These are phyloP conservation scores for Hypoxylon intermedium DNA, from an alignment of 495 filamentous ascomycete species.

Conservation along the genomic window DNA sequence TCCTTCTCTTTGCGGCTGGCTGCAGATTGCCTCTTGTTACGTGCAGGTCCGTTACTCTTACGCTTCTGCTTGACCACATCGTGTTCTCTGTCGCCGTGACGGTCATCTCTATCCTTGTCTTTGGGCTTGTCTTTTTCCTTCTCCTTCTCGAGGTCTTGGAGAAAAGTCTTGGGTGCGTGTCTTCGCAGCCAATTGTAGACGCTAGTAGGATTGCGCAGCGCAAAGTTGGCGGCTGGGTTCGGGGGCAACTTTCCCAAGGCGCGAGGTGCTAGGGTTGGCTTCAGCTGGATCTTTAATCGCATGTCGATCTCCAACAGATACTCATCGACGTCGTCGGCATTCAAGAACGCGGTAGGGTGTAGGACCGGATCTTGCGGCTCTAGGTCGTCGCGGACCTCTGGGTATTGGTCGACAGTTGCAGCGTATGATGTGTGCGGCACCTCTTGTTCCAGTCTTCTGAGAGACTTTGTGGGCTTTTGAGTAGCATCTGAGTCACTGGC, in stretches of 20 bases:
- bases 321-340: slow-evolving; percentile 79
- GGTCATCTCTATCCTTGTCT: slow-evolving; percentile 36
- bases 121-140: slow-evolving; percentile 64
- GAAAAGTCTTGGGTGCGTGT: slow-evolving; percentile 81
- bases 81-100: slow-evolving; percentile 44
- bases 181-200: slow-evolving; percentile 91
- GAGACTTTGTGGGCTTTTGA: slow-evolving; percentile 46
- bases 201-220: slow-evolving; percentile 78
- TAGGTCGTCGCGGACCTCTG: slow-evolving; percentile 51
- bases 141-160: slow-evolving; percentile 75
- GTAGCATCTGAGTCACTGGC: slow-evolving; percentile 37
- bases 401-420: slow-evolving; percentile 47
- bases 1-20: slow-evolving; percentile 44
- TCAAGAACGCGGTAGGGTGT: slow-evolving; percentile 66
- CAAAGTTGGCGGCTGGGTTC: slow-evolving; percentile 55
- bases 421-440: slow-evolving; percentile 51
- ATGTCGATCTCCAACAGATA: slow-evolving; percentile 75
- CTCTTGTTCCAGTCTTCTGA: slow-evolving; percentile 48
- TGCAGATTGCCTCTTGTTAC: slow-evolving; percentile 38
- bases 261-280: slow-evolving; percentile 53
- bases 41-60: slow-evolving; percentile 39
- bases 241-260: slow-evolving; percentile 55
- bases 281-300: slow-evolving; percentile 59
- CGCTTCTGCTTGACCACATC: slow-evolving; percentile 42
- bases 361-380: slow-evolving; percentile 47